A percentile compares a stretch with the other conserved stretches of the same genome.
These are phyloP conservation scores for Butyriboletus pseudospeciosus DNA, from an alignment of 1,284 basidiomycete species.

Conservation along the genomic window DNA sequence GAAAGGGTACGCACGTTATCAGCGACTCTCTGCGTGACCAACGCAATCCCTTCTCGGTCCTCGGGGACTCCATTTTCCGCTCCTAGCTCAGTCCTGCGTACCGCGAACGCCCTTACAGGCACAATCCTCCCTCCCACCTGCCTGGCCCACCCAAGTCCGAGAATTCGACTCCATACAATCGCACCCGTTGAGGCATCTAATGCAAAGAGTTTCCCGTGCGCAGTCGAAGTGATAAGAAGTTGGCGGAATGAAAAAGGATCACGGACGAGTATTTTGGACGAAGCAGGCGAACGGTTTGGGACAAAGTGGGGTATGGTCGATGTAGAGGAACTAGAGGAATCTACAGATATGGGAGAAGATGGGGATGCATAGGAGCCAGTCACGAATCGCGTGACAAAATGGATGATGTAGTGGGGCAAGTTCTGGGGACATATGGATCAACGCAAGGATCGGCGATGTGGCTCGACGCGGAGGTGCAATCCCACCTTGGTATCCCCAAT, in stretches of 20 bases:
- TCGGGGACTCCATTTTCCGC: not conserved
- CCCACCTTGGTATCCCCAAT: conserved; percentile 58
- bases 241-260: conserved; percentile 89
- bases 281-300: conserved; percentile 28
- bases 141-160: conserved; percentile 62
- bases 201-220: conserved; percentile 75
- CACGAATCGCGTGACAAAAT: conserved; percentile 69
- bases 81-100: conserved; percentile 9
- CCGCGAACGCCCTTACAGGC: conserved; percentile 49
- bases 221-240: conserved; percentile 71
- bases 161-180: conserved; percentile 70
- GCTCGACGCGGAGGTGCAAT: not conserved
- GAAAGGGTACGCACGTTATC: conserved; percentile 49
- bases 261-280: conserved; percentile 44
- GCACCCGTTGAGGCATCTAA: conserved; percentile 76
- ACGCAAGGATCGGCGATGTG: not conserved
- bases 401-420: conserved; percentile 65
- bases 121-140: conserved; percentile 50
- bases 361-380: conserved; percentile 58
- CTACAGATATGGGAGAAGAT: conserved; percentile 32
- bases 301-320: conserved; percentile 34
- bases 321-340: conserved; percentile 10
- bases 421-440: conserved; percentile 41
- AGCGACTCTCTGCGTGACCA: conserved; percentile 58
- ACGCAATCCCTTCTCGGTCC: conserved; percentile 43